Conservation (phyloP, 2,329 filamentous ascomycete species). For the Rhynchosporium secalis region DNA sequence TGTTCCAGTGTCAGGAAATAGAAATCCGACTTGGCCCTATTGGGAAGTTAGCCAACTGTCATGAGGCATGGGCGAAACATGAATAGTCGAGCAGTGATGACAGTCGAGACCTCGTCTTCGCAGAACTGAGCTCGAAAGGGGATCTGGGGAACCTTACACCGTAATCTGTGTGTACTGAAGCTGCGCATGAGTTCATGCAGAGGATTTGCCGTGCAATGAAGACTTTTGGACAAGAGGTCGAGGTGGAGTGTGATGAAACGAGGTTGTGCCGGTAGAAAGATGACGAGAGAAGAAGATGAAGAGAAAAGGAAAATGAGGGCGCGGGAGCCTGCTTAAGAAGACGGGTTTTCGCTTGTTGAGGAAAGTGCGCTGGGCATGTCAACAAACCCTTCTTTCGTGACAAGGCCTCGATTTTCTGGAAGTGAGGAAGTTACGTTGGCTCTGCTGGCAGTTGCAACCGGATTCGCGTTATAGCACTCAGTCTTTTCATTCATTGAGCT, state of each 20-base stretch:
- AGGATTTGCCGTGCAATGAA: not conserved
- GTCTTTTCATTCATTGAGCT: no score
- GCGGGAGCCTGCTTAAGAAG: slow-evolving; percentile 1
- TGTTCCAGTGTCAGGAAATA: no score
- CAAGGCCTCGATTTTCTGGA: not conserved
- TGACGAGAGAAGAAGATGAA: not conserved
- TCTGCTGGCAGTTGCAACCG: not conserved
- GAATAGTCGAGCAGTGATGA: not conserved
- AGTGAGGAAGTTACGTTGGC: not conserved
- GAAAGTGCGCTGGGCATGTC: not conserved
- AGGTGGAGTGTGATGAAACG: not conserved
- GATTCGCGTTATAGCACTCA: no score
- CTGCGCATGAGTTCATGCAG: not conserved
- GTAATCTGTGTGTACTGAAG: not conserved
- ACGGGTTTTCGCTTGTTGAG: not conserved
- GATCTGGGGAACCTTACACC: not conserved
- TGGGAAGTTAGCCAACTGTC: no score
- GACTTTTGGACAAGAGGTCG: not conserved
- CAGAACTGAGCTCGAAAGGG: not conserved
- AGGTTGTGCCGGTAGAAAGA: not conserved
- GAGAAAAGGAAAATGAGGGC: not conserved
- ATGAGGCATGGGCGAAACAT: no score
- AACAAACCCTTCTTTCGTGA: no score
- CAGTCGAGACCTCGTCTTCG: not conserved
- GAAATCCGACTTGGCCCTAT: no score